Base-by-base conservation (phyloP, 257 asterid genomes). In the Plantago ovata region DNA sequence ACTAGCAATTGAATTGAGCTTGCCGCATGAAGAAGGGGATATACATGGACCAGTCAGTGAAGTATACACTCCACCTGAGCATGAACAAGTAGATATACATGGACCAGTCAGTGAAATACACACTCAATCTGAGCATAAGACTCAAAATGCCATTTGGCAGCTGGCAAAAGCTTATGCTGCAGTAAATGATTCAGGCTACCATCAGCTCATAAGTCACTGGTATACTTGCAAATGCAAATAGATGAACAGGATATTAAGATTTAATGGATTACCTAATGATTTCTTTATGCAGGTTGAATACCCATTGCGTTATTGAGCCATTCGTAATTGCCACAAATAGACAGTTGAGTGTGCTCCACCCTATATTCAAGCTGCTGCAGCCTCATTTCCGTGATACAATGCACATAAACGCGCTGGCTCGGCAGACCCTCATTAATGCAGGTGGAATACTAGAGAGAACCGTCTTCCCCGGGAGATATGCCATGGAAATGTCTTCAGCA, bases 301-400 rank as follows among this genome's bases (percentile, higher is more conserved):
- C 98, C 9, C 98, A 92, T 71, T 95, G 96, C 3, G 85, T 76
- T n/a, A 92, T 92, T 7, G 98, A 92, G 82, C 98, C 98, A n/a
- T 81, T 92, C 55, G 48, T 83, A 38, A 92, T 92, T 42, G 94
- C 98, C 9, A 63, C 93, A 4, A 70, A 83, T 43, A 69, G 98
- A 44, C 90, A 75, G 41, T 62, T 92, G 62, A 92, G 98, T 3
- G 82, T 77, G 69, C 80, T 92, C 16, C 98, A 92, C 65, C 98
- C 98, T 4, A 71, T 92, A 66, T 23, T 73, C 78, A 85, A 85
- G 86, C 98, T 92, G 69, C 77, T 92, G 75, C 85, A 85, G 3
- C 96, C 96, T 20, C 98, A 92, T 54, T 92, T 83, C 68, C 87
- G 95, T 6, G 96, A 92, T 68, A 92, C 98, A 18, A 68, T 88